Evolutionary conservation across 768 basidiomycete genomes (phyloP), one percentile per base, ranked within the genome.

Genomic region (Suillus spraguei): DNA sequence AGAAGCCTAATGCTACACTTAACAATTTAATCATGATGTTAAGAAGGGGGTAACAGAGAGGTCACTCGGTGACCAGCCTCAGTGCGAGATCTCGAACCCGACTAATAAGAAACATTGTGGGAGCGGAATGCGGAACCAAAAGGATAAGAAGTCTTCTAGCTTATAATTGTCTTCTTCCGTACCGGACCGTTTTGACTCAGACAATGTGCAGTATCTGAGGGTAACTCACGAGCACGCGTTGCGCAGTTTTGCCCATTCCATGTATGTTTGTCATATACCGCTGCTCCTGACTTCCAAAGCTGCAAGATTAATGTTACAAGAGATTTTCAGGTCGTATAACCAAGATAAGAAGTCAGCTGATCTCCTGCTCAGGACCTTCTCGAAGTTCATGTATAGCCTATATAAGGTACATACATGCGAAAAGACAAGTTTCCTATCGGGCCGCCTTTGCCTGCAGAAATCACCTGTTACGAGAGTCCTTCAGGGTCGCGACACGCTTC

Each of bases 21-120:
- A 59, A 38, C 11, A 61, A 16, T 52, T 9, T 61, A 36, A 36
- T 36, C 60, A 61, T 61, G 20, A 3, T 56, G 8, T 20, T 22
- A 24, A 20, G 24, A 28, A 11, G 9, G 24, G 17, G 38, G 17
- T 20, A 24, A 24, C 10, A 28, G 16, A 9, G 20, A 28, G 38
- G 24, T 28, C 20, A 53, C 17, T 13, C 20, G 11, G 24, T 28
- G 24, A 56, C 5, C n/a, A 22, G 22, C 5, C 24, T 28, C 28
- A 28, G 28, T 50, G 28, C 28, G 16, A 32, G 24, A 17, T 17
- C 49, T 50, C 38, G 38, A 17, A 22, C 10, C 9, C 14, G 22
- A 56, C 22, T 39, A 58, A 17, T 39, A 56, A 20, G 22, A 24
- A 24, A 17, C 16, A 56, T 16, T 22, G 9, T 39, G 55, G 24